phyloP scores from a whole-genome alignment of 1,284 basidiomycete genomes.

The Ustilago tritici region DNA sequence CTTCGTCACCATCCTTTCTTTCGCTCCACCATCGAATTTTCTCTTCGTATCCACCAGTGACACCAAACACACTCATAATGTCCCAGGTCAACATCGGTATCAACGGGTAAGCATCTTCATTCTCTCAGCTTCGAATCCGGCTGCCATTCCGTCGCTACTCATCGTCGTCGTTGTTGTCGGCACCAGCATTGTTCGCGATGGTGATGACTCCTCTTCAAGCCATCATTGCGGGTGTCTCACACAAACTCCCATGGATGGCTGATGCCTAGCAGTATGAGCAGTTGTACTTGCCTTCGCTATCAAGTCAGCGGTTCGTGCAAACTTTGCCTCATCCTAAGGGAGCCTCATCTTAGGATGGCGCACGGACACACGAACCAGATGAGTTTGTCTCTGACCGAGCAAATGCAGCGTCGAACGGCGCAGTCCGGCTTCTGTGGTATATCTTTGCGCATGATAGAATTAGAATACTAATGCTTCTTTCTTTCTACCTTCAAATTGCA shows the following conservation, averaged over 20 bases:
- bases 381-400: background rate
- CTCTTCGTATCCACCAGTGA: conserved; percentile 21
- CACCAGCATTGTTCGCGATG: background rate
- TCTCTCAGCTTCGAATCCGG: background rate
- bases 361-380: background rate
- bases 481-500: background rate
- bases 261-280: background rate
- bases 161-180: conserved; percentile 2
- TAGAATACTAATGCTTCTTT: conserved; percentile 4
- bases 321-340: background rate
- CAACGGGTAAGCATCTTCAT: conserved; percentile 61
- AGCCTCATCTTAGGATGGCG: background rate
- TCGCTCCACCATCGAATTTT: conserved; percentile 34
- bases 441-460: background rate
- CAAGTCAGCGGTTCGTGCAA: background rate
- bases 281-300: background rate
- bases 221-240: background rate
- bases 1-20: conserved; percentile 21
- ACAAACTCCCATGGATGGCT: background rate
- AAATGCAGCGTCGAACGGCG: background rate
- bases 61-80: conserved; percentile 35
- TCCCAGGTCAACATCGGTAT: conserved; percentile 63
- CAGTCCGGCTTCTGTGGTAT: background rate
- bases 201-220: background rate
- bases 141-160: background rate